phyloP scores from a whole-genome alignment of 1,139 yeast species.

The Protomyces macrosporus region DNA sequence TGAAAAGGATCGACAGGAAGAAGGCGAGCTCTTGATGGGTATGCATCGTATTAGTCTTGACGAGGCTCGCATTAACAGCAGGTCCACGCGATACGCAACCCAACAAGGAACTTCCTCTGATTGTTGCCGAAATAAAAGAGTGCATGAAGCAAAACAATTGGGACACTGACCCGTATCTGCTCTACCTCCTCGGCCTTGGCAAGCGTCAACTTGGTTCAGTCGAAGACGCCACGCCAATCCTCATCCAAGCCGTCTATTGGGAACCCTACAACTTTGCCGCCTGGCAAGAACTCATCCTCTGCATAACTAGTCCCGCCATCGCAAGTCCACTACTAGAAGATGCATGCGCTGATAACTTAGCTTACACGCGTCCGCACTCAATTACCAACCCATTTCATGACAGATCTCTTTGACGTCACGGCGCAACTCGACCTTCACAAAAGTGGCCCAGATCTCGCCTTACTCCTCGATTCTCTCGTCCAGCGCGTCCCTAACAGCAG shows the following conservation, averaged over 20 bases:
- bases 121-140: constrained; percentile 38
- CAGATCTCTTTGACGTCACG: constrained; percentile 62
- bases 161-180: constrained; percentile 53
- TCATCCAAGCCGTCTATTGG: constrained; percentile 41
- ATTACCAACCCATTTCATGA: constrained; percentile 48
- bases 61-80: constrained; percentile 30
- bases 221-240: constrained; percentile 38
- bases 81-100: constrained; percentile 41
- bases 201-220: constrained; percentile 10
- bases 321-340: constrained; percentile 45
- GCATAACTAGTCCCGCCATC: constrained; percentile 41
- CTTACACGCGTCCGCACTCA: constrained; percentile 29
- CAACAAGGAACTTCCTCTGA: constrained; percentile 38
- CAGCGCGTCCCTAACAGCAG: constrained; percentile 63
- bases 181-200: constrained; percentile 51
- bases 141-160: constrained; percentile 18
- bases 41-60: not conserved
- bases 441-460: constrained; percentile 50
- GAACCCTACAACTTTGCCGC: constrained; percentile 68
- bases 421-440: constrained; percentile 78
- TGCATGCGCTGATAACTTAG: not conserved
- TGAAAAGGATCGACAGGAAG: constrained; percentile 69
- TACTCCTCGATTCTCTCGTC: constrained; percentile 48
- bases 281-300: constrained; percentile 75
- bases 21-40: constrained; percentile 57